These are phyloP conservation scores for Clonostachys byssicola DNA, from an alignment of 2,329 filamentous ascomycete species.

Conservation along the genomic window DNA sequence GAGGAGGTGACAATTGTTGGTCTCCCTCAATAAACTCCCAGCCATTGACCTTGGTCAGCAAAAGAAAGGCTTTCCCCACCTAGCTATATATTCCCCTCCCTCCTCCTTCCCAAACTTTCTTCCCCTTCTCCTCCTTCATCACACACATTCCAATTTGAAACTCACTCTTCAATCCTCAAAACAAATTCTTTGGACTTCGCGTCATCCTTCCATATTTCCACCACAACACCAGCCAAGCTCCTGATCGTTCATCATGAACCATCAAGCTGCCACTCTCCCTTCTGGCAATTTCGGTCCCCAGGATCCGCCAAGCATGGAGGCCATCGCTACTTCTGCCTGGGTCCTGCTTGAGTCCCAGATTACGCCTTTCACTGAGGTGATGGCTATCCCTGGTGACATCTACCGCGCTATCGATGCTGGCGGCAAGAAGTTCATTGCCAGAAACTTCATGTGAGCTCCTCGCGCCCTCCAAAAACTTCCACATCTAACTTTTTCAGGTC, in stretches of 20 bases:
- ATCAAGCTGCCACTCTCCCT: background rate
- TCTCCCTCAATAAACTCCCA: no score
- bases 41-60: no score
- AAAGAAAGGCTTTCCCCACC: no score
- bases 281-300: background rate
- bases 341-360: background rate
- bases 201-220: background rate
- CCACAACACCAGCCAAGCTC: background rate
- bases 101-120: background rate
- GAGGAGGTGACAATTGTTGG: no score
- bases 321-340: background rate
- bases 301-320: background rate
- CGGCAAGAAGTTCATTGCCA: conserved; percentile 1
- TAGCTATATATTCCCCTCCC: background rate
- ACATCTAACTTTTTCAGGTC: conserved; percentile 4
- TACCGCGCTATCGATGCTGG: background rate
- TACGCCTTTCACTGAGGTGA: conserved; percentile 1
- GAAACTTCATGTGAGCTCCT: conserved; percentile 2
- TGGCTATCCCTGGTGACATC: background rate
- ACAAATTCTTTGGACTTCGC: background rate
- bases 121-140: background rate
- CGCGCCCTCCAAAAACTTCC: background rate
- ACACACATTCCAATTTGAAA: background rate
- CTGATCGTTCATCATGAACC: background rate
- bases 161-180: background rate